Base-by-base conservation (phyloP, 2,329 filamentous ascomycete species). In the Periconia macrospinosa region DNA sequence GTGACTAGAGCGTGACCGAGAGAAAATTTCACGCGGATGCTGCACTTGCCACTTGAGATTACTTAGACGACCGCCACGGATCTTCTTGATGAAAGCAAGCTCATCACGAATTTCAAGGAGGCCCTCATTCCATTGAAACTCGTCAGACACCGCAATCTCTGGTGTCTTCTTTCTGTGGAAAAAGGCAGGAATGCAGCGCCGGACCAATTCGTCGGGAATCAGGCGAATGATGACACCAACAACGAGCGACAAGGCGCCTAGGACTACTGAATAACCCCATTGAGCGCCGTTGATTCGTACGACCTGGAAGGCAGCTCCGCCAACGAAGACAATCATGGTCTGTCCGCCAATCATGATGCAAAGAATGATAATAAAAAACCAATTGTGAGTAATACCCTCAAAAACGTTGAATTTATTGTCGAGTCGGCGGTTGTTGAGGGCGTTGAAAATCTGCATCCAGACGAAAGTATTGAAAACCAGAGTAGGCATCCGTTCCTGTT, bases 391-490 rank as follows among this genome's bases (percentile, higher is more conserved):
- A 54, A 97, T 83, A 50, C 91, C 91, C 70, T 97, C 93, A 56
- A 97, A 93, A 58, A 97, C 92, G 76, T 97, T 97, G 81, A 96
- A 92, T 51, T 86, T 84, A 76, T 97, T 97, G 74, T 97, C 93
- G 50, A 97, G 81, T 13, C 93, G 91, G 54, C 93, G 91, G 77
- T 96, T 96, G 79, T 97, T 97, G 83, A 95, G 90, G 70, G 96
- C 89, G 76, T 97, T 97, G 80, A 97, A 97, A 65, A 97, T 95
- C 67, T 97, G 93, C 92, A 97, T 97, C 93, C 93, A 97, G 49
- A 97, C 93, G 70, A 97, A 97, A 0, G 91, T 94, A 79, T 97
- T 97, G 83, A 97, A 97, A 8, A 97, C 90, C 45, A 97, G 82
- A 2, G 92, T 95, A 52, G 86, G 80, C 55, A 95, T 81, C 14